phyloP scores from a whole-genome alignment of 192 early-diverging fungal species.

The Ambispora gerdemannii region DNA sequence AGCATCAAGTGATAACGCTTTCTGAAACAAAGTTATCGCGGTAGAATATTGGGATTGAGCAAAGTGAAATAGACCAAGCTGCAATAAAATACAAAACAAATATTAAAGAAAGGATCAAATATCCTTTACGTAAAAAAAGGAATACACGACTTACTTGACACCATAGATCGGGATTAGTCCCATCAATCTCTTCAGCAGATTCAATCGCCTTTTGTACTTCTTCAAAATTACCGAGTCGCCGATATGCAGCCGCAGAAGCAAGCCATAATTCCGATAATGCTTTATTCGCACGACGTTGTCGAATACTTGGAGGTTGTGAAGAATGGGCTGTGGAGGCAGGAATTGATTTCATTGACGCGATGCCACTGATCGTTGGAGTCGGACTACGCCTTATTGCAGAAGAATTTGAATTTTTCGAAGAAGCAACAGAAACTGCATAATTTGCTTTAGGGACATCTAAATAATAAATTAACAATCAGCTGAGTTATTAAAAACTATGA shows the following conservation, averaged over 20 bases:
- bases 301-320: slow-evolving; percentile 34
- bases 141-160: slow-evolving; percentile 38
- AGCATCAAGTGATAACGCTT: slow-evolving; percentile 45
- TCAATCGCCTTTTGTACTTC: slow-evolving; percentile 55
- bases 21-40: slow-evolving; percentile 48
- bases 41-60: slow-evolving; percentile 38
- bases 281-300: slow-evolving; percentile 40
- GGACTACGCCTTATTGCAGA: slow-evolving; percentile 36
- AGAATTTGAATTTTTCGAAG: slow-evolving; percentile 34
- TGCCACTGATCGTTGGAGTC: slow-evolving; percentile 38
- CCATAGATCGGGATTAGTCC: slow-evolving; percentile 52
- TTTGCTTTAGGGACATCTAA: slow-evolving; percentile 39
- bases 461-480: neutral
- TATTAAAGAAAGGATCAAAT: neutral
- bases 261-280: slow-evolving; percentile 54
- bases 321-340: slow-evolving; percentile 34
- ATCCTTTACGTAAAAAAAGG: neutral
- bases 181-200: slow-evolving; percentile 52
- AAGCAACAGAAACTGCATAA: slow-evolving; percentile 41
- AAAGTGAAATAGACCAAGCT: slow-evolving; percentile 42
- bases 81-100: neutral
- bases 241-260: slow-evolving; percentile 49
- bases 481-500: neutral
- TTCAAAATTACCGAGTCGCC: slow-evolving; percentile 46
- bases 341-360: slow-evolving; percentile 32